A percentile compares a stretch with the other conserved stretches of the same genome.
Conservation (phyloP, 805 yeast species). For the Wickerhamomyces xylosicus region DNA sequence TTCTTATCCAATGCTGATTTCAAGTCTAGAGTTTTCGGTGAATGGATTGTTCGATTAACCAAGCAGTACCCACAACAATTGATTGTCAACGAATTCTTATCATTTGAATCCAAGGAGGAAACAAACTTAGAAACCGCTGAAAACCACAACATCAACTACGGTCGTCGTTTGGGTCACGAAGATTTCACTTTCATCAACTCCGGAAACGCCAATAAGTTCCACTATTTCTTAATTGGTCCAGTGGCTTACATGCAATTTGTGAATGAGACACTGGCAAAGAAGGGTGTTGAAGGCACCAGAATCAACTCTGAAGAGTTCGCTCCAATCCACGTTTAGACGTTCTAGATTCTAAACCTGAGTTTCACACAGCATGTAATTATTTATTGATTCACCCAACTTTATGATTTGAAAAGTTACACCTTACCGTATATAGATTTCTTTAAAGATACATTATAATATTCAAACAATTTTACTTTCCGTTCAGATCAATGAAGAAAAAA, state of each 20-base stretch:
- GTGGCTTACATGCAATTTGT: slow-evolving; percentile 10
- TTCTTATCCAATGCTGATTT: slow-evolving; percentile 8
- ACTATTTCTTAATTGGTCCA: slow-evolving; percentile 17
- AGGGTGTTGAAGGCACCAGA: slow-evolving; percentile 6
- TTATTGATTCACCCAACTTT: too few relatives aligned
- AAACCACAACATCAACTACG: not conserved
- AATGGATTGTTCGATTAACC: slow-evolving; percentile 6
- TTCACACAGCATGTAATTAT: too few relatives aligned
- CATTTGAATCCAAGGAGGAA: too few relatives aligned
- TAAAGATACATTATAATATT: too few relatives aligned
- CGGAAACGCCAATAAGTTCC: slow-evolving; percentile 4
- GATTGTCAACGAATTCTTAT: too few relatives aligned
- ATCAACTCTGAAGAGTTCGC: slow-evolving; percentile 17
- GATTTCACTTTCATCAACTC: slow-evolving; percentile 5
- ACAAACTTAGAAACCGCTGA: not conserved
- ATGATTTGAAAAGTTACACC: too few relatives aligned
- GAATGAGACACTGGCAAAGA: not conserved
- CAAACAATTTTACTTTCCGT: too few relatives aligned
- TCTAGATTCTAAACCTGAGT: too few relatives aligned
- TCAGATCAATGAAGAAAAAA: too few relatives aligned
- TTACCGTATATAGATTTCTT: too few relatives aligned
- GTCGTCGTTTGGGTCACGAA: slow-evolving; percentile 3
- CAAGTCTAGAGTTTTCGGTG: slow-evolving; percentile 8
- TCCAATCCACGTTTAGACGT: slow-evolving; percentile 14
- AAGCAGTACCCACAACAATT: too few relatives aligned